These are phyloP conservation scores for Scytalidium lignicola DNA, from an alignment of 2,329 filamentous ascomycete species.

Conservation along the genomic window DNA sequence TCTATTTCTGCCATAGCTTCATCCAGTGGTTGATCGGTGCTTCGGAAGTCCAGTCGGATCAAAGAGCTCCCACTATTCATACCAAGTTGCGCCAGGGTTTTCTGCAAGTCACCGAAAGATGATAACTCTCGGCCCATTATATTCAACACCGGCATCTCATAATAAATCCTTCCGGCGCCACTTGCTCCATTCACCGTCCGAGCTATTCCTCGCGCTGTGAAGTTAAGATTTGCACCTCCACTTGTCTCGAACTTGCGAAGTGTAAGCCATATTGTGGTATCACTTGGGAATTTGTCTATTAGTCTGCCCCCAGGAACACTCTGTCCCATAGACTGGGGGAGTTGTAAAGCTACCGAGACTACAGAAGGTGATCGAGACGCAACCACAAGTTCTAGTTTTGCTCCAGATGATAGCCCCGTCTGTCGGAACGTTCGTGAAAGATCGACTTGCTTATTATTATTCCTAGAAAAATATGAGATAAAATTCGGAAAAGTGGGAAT, in stretches of 20 bases:
- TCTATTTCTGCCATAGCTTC: constrained; percentile 81
- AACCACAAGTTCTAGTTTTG: constrained; percentile 87
- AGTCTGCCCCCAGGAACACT: constrained; percentile 62
- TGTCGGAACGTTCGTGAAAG: constrained; percentile 80
- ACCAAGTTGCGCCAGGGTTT: constrained; percentile 80
- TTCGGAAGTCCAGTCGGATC: constrained; percentile 70
- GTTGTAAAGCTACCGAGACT: constrained; percentile 82
- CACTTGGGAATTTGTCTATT: constrained; percentile 81
- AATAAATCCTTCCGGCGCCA: constrained; percentile 71
- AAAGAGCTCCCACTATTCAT: constrained; percentile 80
- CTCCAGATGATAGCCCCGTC: constrained; percentile 75
- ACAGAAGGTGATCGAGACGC: constrained; percentile 79
- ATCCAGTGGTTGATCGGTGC: constrained; percentile 72
- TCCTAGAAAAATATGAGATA: constrained; percentile 38
- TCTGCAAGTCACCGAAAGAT: constrained; percentile 77
- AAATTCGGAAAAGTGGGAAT: not conserved
- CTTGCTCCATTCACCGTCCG: constrained; percentile 46
- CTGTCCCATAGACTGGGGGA: constrained; percentile 66
- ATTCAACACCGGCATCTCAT: constrained; percentile 80
- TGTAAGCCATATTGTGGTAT: constrained; percentile 83
- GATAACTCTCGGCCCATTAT: constrained; percentile 77
- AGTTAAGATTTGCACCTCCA: constrained; percentile 60
- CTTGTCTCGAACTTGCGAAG: constrained; percentile 84
- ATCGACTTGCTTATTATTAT: constrained; percentile 82
- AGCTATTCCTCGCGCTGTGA: constrained; percentile 78